Evolutionary conservation across 805 yeast species (phyloP), one percentile per base, ranked within the genome.

Genomic region (Hemisphaericaspora nanyangensis): DNA sequence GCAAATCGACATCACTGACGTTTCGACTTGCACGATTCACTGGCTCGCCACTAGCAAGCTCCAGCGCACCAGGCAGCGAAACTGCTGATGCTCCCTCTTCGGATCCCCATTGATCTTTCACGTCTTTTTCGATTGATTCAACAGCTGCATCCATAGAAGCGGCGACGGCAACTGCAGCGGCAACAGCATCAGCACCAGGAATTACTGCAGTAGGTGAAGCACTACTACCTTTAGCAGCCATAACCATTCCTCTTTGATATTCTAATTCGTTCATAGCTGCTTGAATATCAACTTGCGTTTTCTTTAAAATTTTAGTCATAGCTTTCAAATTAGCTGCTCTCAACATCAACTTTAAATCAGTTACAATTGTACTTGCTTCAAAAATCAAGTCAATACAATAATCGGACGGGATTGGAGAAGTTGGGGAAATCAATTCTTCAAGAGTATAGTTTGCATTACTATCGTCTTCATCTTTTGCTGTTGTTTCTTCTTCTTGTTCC

Each of bases 301-400:
- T 46, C n/a, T 46, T 51, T 29, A 73, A 53, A 11, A 61, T 57
- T 18, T 55, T 54, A 12, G 74, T 58, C 75, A 79, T 74, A 37
- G 74, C 77, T 35, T 75, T 56, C 1, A 70, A 78, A 51, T 80
- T 79, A 42, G 70, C 56, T 0, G 81, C 71, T 38, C 85, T 61
- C 34, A 80, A 51, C 70, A 82, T 71, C 43, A 85, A 57, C 49
- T 80, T 79, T 60, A 79, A 65, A 51, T 85, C 91, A 43, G 80
- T 74, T 0, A 77, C 77, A 31, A 81, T 55, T 0, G 80, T 76
- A 1, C 83, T 80, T 4, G 77, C 63, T 46, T 85, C 86, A 49
- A 76, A 77, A 31, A 84, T 73, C 33, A 78, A 55, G 42, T 80
- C 82, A 30, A 85, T 66, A 5, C 79, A 64, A 31, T 64, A 60